Conservation (phyloP, 2,329 filamentous ascomycete species). For the Calonectria multiphialidica region DNA sequence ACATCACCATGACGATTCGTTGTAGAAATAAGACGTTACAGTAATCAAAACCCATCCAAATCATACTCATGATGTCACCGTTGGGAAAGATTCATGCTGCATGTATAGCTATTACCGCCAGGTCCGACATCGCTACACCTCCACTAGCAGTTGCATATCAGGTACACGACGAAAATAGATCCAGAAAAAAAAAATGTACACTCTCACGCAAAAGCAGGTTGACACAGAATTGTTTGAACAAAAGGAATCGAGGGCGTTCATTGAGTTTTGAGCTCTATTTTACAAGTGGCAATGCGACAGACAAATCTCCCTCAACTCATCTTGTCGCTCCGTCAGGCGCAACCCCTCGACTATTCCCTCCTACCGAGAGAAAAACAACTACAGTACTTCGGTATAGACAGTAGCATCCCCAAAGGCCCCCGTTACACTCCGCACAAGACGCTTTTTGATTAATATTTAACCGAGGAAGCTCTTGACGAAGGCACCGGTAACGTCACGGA, state of each 20-base stretch:
- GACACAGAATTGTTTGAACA: constrained; percentile 50
- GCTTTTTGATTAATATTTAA: constrained; percentile 57
- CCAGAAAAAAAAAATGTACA: no score
- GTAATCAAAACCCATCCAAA: background rate
- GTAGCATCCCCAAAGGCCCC: constrained; percentile 52
- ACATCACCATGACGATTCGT: background rate
- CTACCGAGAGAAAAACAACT: constrained; percentile 62
- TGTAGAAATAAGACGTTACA: background rate
- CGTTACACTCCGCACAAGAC: constrained; percentile 47
- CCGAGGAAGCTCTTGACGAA: constrained; percentile 95
- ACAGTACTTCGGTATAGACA: constrained; percentile 62
- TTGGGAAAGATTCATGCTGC: background rate
- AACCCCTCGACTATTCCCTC: constrained; percentile 59
- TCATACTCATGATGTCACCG: constrained; percentile 10
- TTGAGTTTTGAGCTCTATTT: constrained; percentile 74
- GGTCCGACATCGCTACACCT: constrained; percentile 15
- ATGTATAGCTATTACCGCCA: background rate
- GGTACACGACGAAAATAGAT: background rate
- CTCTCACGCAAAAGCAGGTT: background rate
- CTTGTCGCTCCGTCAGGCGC: constrained; percentile 61
- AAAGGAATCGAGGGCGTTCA: constrained; percentile 72
- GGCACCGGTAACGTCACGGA: constrained; percentile 79
- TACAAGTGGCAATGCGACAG: constrained; percentile 69
- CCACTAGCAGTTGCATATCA: background rate
- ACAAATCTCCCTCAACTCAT: constrained; percentile 58